Percentiles rank a stretch among this genome's conserved stretches.
Conservation (phyloP, 345 rosid species). For the Hibiscus syriacus region DNA sequence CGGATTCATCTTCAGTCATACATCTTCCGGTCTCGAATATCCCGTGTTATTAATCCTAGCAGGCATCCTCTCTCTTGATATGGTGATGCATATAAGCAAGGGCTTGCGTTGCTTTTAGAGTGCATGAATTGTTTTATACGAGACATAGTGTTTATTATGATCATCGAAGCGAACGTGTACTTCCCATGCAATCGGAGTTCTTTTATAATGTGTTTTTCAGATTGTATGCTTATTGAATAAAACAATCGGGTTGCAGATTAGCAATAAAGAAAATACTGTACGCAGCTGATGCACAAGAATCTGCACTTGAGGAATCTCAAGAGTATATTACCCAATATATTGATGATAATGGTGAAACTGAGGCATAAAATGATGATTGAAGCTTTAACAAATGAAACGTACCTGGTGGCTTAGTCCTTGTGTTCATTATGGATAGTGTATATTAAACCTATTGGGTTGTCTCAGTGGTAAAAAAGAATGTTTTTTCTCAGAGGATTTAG, state of each 20-base stretch:
- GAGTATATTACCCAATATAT: conserved; percentile 41
- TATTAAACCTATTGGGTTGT: too few relatives aligned
- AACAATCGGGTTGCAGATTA: conserved; percentile 36
- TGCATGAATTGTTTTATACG: neutral
- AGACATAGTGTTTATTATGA: neutral
- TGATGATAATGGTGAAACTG: conserved; percentile 28
- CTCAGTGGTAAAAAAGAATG: neutral
- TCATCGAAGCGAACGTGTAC: neutral
- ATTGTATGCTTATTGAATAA: neutral
- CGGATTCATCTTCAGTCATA: too few relatives aligned
- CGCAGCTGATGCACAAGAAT: conserved; percentile 73
- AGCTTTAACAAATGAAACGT: neutral
- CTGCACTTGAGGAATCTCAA: conserved; percentile 80
- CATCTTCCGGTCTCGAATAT: neutral
- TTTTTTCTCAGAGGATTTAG: too few relatives aligned
- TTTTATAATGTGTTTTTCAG: neutral
- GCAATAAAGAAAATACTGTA: conserved; percentile 86
- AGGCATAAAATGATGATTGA: conserved; percentile 12
- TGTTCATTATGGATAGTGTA: neutral
- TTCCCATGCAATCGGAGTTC: too few relatives aligned
- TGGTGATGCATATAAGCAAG: neutral
- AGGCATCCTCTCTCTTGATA: too few relatives aligned
- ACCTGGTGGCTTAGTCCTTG: neutral
- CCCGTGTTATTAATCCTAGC: neutral
- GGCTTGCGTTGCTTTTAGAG: neutral